Conservation (phyloP, 2,329 filamentous ascomycete species). For the Fusarium verticillioides region DNA sequence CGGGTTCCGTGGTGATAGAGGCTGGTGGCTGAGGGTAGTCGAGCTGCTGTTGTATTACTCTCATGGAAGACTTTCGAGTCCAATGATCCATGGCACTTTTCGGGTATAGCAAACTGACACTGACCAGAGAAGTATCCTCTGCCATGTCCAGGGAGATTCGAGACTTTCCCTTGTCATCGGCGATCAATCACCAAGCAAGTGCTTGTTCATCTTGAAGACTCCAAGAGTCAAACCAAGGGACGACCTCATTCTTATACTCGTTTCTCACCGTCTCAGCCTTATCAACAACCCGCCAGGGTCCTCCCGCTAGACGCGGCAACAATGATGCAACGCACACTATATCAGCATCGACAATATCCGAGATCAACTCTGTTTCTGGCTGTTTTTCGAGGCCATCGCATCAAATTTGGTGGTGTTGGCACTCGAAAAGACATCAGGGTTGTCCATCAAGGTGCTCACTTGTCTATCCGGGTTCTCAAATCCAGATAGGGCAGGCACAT, state of each 20-base stretch:
- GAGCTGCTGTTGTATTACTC: not conserved
- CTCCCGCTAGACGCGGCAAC: constrained; percentile 8
- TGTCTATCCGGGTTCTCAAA: constrained; percentile 45
- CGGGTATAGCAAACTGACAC: not conserved
- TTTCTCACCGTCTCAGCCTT: constrained; percentile 16
- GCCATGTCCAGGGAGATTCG: not conserved
- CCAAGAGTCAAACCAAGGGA: not conserved
- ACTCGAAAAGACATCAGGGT: constrained; percentile 41
- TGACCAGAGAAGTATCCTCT: not conserved
- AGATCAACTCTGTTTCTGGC: not conserved
- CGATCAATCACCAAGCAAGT: not conserved
- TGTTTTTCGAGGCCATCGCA: constrained; percentile 11
- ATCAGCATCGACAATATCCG: constrained; percentile 5
- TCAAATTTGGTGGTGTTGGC: constrained; percentile 18
- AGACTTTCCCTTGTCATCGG: not conserved
- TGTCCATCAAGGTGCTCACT: constrained; percentile 42
- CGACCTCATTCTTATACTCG: constrained; percentile 33
- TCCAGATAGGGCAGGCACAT: constrained; percentile 1
- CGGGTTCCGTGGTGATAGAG: not conserved
- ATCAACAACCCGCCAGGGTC: not conserved
- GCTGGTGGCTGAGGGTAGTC: not conserved
- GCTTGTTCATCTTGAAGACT: not conserved
- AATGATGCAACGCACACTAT: constrained; percentile 23
- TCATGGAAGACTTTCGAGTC: not conserved
- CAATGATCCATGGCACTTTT: not conserved